Conservation (phyloP, 805 yeast genomes). For the Yarrowia osloensis region DNA sequence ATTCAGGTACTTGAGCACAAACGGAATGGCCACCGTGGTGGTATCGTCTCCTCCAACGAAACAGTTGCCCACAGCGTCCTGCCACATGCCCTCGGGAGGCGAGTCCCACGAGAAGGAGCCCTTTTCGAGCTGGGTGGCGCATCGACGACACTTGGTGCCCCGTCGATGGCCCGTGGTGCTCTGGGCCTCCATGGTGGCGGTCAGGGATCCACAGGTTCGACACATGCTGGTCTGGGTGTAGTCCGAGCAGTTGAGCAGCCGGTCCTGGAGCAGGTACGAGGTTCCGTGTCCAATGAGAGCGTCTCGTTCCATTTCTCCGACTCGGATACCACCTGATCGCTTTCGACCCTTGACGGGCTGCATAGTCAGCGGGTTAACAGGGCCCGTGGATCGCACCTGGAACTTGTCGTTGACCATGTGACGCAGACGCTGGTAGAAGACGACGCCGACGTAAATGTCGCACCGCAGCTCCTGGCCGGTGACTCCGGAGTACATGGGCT, state of each 20-base stretch:
- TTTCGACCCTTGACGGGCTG: slow-evolving; percentile 99
- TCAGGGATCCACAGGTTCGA: slow-evolving; percentile 87
- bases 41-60: slow-evolving; percentile 91
- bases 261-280: slow-evolving; percentile 89
- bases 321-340: slow-evolving; percentile 99
- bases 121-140: slow-evolving; percentile 54
- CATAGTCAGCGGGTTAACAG: slow-evolving; percentile 94
- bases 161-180: slow-evolving; percentile 86
- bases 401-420: slow-evolving; percentile 99
- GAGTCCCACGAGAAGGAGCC: slow-evolving; percentile 44
- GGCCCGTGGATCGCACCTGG: slow-evolving; percentile 99
- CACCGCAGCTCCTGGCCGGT: slow-evolving; percentile 97
- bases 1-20: slow-evolving; percentile 91
- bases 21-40: slow-evolving; percentile 95
- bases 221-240: slow-evolving; percentile 90
- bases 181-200: slow-evolving; percentile 86
- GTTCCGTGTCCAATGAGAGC: slow-evolving; percentile 98
- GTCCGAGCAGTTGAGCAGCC: slow-evolving; percentile 92
- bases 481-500: slow-evolving; percentile 98
- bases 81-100: slow-evolving; percentile 67
- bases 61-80: slow-evolving; percentile 92
- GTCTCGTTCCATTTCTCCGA: slow-evolving; percentile 99
- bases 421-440: slow-evolving; percentile 95
- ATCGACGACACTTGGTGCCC: slow-evolving; percentile 82
- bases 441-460: slow-evolving; percentile 95